Base-by-base conservation (phyloP, 352 stramenopile genomes). In the Globisporangium emineosum region DNA sequence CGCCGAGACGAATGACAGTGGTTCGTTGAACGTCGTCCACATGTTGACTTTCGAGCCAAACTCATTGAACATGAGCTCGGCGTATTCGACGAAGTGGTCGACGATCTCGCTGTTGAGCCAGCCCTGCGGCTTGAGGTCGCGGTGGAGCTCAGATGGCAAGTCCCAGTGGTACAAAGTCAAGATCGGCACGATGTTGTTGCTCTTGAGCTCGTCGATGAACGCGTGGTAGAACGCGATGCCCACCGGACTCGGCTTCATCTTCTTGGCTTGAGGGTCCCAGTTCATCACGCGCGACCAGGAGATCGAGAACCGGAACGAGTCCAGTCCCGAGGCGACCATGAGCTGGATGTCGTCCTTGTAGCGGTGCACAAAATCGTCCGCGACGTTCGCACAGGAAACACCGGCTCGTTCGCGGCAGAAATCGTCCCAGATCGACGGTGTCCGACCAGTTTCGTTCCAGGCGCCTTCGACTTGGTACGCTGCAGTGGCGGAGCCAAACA, bases 21-120 rank as follows among this genome's bases (percentile, higher is more conserved):
- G 78, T 72, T 99, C 96, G 68, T 99, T 99, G 59, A 98, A 87
- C 12, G 95, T 98, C 30, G 96, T 88, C 95, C 95, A 98, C 57
- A 81, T 76, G 64, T 97, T 90, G 23, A 98, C 87, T 35, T 95
- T 85, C 64, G 89, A 70, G 19, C 95, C 94, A 73, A 98, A 98
- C 40, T 81, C 79, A 55, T 97, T 95, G 30, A 73, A 97, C 74
- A 98, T 96, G n/a, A 98, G 68, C 43, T 81, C 52, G 15, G 78
- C 61, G 98, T 75, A 32, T 91, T 93, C 30, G 70, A 96, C 90
- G 59, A 97, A 91, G 76, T 98, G 91, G 73, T 89, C 93, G 9
- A 91, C 72, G 21, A 91, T 86, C 21, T 73, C 73, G 9, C 53
- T 10, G 57, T 86, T 86, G 23, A 93, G 58, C 78, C 79, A 93